These are phyloP conservation scores for Kitagawia praeruptora DNA, from an alignment of 129 eudicot genomes.

Conservation along the genomic window DNA sequence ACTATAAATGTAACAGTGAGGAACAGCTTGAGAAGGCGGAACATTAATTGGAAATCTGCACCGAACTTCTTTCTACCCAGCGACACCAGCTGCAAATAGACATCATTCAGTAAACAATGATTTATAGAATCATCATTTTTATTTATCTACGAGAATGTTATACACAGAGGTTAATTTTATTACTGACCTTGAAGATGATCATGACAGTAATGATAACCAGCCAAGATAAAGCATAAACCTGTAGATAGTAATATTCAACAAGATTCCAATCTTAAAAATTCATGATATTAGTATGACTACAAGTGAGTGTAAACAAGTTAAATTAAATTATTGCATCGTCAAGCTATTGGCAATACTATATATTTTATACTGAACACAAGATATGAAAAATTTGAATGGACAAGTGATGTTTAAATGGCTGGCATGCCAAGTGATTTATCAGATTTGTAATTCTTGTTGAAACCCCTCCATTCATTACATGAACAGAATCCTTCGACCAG, in stretches of 20 bases:
- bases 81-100: slow-evolving; percentile 44
- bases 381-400: neutral
- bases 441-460: neutral
- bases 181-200: slow-evolving; percentile 72
- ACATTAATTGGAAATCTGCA: slow-evolving; percentile 42
- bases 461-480: neutral
- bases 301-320: neutral
- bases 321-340: neutral
- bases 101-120: neutral
- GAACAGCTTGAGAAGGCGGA: slow-evolving; percentile 82
- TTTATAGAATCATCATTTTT: neutral
- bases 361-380: slow-evolving; percentile 1
- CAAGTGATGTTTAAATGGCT: neutral
- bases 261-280: neutral
- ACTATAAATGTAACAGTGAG: slow-evolving; percentile 60
- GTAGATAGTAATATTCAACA: slow-evolving; percentile 23
- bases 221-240: slow-evolving; percentile 72
- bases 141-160: neutral
- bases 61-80: slow-evolving; percentile 37
- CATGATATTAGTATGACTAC: neutral
- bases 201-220: slow-evolving; percentile 36
- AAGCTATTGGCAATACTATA: neutral
- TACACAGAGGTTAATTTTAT: neutral
- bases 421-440: neutral
- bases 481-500: neutral